These are phyloP conservation scores for Lepidium campestre DNA, from an alignment of 441 rosid genomes.

Conservation along the genomic window DNA sequence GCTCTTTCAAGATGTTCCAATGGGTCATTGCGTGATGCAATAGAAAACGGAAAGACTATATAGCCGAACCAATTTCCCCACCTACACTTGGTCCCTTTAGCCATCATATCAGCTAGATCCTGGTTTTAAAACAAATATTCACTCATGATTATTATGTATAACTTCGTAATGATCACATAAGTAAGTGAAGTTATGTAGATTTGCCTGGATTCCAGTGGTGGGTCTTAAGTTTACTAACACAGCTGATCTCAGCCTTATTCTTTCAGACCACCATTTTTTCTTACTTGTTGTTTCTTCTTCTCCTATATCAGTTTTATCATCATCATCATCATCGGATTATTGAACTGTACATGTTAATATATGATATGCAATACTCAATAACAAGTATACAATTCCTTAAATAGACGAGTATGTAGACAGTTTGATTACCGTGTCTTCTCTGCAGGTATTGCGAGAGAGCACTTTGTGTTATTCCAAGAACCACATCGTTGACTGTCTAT, in stretches of 20 bases:
- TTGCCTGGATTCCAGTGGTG: slow-evolving; percentile 58
- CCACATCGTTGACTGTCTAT: slow-evolving; percentile 70
- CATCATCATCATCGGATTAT: neutral
- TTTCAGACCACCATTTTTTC: slow-evolving; percentile 25
- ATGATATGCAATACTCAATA: neutral
- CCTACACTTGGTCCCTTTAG: slow-evolving; percentile 28
- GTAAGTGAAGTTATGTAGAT: neutral
- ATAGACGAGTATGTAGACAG: neutral
- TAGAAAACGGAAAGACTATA: slow-evolving; percentile 43
- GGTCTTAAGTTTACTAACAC: slow-evolving; percentile 59
- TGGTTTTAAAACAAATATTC: slow-evolving; percentile 6
- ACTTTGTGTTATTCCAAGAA: slow-evolving; percentile 62
- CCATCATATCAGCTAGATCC: slow-evolving; percentile 62
- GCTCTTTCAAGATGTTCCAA: slow-evolving; percentile 44
- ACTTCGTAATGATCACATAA: neutral
- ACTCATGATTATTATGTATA: no score
- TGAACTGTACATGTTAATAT: neutral
- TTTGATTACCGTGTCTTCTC: slow-evolving; percentile 35
- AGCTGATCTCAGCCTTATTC: slow-evolving; percentile 47
- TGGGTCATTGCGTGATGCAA: slow-evolving; percentile 38
- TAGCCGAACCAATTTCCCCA: slow-evolving; percentile 73
- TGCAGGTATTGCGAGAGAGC: slow-evolving; percentile 53
- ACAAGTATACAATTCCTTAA: neutral
- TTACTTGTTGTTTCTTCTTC: slow-evolving; percentile 1
- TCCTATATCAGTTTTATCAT: neutral